A percentile compares a stretch with the other conserved stretches of the same genome.
Evolutionary conservation across 1,284 basidiomycete species (phyloP).

Genomic region (Mycena sp.): DNA sequence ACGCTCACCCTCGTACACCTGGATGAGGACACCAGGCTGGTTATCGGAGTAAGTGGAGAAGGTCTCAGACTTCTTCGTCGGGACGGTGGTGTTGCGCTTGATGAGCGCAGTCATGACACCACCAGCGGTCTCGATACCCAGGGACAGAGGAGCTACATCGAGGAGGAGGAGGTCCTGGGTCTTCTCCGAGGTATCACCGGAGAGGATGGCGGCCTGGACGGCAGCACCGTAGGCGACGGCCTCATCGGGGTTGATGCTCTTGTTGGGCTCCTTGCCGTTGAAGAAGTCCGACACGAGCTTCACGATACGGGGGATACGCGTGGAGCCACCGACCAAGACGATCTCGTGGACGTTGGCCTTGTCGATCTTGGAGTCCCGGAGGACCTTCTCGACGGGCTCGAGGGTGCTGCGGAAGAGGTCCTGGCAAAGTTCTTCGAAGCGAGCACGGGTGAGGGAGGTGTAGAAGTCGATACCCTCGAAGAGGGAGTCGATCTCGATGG

Average conservation of each 20-base stretch:
- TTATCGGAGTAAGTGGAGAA: constrained; percentile 99
- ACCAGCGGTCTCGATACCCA: constrained; percentile 98
- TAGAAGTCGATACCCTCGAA: constrained; percentile 99
- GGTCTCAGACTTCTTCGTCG: constrained; percentile 98
- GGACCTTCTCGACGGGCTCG: constrained; percentile 98
- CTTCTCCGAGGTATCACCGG: constrained; percentile 98
- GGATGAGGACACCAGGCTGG: constrained; percentile 98
- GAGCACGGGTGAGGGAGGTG: constrained; percentile 97
- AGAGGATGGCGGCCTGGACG: constrained; percentile 98
- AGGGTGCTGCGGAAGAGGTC: constrained; percentile 97
- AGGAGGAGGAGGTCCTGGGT: constrained; percentile 97
- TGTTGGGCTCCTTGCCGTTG: constrained; percentile 96
- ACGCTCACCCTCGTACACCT: constrained; percentile 99
- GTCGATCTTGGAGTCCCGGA: constrained; percentile 98
- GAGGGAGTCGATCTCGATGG: constrained; percentile 98
- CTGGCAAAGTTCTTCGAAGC: constrained; percentile 98
- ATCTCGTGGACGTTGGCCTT: constrained; percentile 96
- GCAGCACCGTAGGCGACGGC: constrained; percentile 99
- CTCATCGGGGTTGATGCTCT: constrained; percentile 99
- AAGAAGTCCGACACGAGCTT: constrained; percentile 99
- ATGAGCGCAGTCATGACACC: constrained; percentile 99
- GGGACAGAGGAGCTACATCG: constrained; percentile 96
- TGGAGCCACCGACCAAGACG: constrained; percentile 97
- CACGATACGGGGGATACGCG: constrained; percentile 98
- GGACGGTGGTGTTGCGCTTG: constrained; percentile 98